phyloP scores from a whole-genome alignment of 208 protist genomes.

The Trypanosoma cruzi region DNA sequence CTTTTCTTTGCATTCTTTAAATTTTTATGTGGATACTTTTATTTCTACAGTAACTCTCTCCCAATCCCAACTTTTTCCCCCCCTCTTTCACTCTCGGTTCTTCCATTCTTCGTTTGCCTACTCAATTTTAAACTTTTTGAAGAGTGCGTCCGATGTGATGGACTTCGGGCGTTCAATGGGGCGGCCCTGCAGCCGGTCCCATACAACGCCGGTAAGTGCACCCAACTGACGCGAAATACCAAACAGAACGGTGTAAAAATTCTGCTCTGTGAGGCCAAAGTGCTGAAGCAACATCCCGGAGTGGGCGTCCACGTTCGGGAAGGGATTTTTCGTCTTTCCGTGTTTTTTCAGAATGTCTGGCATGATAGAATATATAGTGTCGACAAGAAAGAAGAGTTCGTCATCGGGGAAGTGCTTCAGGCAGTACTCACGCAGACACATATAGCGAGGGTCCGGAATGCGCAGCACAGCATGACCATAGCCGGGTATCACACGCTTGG shows the following conservation, averaged over 20 bases:
- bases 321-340: conserved; percentile 98
- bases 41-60: not conserved
- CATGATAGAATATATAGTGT: conserved; percentile 92
- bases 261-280: conserved; percentile 96
- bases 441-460: conserved; percentile 98
- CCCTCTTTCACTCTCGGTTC: not conserved
- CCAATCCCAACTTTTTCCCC: not conserved
- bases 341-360: conserved; percentile 96
- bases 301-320: conserved; percentile 98
- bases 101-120: conserved; percentile 7
- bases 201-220: conserved; percentile 94
- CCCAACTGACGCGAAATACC: conserved; percentile 96
- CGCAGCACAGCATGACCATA: conserved; percentile 98
- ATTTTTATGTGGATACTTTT: too few relatives aligned
- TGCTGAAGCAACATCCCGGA: conserved; percentile 93
- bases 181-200: conserved; percentile 94
- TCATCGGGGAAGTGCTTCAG: conserved; percentile 96
- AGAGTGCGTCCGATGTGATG: conserved; percentile 82
- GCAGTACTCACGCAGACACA: conserved; percentile 97
- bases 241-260: conserved; percentile 98
- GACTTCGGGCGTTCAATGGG: conserved; percentile 98
- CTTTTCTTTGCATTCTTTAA: too few relatives aligned
- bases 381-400: conserved; percentile 95
- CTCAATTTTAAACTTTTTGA: conserved; percentile 54
- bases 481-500: conserved; percentile 93